Conservation (phyloP, 2,329 filamentous ascomycete species). For the Talaromyces islandicus region DNA sequence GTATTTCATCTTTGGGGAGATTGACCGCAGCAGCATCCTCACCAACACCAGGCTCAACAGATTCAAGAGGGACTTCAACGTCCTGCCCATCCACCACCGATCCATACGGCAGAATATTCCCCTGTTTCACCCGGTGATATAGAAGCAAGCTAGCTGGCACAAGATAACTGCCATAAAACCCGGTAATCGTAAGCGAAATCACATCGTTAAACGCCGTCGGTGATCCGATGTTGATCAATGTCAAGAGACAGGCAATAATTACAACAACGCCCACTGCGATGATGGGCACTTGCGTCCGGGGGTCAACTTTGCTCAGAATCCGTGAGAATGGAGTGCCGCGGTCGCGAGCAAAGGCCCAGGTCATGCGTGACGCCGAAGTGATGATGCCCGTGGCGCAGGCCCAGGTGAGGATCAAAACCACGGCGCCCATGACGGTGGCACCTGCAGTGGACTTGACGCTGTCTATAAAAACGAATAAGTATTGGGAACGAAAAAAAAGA, state of each 20-base stretch:
- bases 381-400: constrained; percentile 19
- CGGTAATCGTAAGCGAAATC: constrained; percentile 36
- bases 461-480: constrained; percentile 11
- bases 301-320: constrained; percentile 16
- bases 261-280: constrained; percentile 41
- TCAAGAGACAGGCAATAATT: constrained; percentile 38
- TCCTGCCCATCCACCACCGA: constrained; percentile 21
- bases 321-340: constrained; percentile 33
- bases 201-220: constrained; percentile 39
- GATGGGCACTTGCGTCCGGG: constrained; percentile 14
- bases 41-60: not conserved
- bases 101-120: constrained; percentile 33
- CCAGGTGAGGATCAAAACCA: constrained; percentile 20
- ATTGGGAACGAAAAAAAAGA: constrained; percentile 23
- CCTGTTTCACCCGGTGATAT: constrained; percentile 26
- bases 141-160: constrained; percentile 26
- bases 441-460: constrained; percentile 16
- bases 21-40: not conserved
- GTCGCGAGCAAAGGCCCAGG: constrained; percentile 50
- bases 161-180: constrained; percentile 32
- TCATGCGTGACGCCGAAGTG: constrained; percentile 35
- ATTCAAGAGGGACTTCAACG: not conserved
- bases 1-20: not conserved
- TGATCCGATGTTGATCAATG: constrained; percentile 50
- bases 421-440: constrained; percentile 19